Percentiles rank a stretch among this genome's conserved stretches.
These are phyloP conservation scores for Tricholoma furcatifolium DNA, from an alignment of 768 basidiomycete genomes.

Conservation along the genomic window DNA sequence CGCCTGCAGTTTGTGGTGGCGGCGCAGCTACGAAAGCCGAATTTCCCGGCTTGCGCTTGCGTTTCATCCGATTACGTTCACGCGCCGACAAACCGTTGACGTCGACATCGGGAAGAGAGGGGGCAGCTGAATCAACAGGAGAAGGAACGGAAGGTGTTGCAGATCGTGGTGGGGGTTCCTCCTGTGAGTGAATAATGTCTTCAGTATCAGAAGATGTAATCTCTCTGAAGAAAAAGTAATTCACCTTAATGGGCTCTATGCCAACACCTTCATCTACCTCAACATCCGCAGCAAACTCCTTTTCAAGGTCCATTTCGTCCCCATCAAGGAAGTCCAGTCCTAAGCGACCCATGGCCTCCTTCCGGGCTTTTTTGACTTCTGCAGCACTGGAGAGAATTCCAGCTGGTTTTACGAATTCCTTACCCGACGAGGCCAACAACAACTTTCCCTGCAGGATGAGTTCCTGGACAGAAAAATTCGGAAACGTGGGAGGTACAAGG, in stretches of 20 bases:
- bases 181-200: constrained; percentile 31
- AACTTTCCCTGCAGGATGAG: constrained; percentile 75
- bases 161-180: constrained; percentile 41
- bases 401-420: constrained; percentile 79
- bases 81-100: constrained; percentile 74
- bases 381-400: constrained; percentile 70
- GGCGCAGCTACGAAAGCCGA: constrained; percentile 78
- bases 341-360: constrained; percentile 84
- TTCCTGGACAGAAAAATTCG: constrained; percentile 73
- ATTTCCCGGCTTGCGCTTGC: constrained; percentile 89
- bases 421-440: constrained; percentile 89
- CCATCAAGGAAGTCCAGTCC: constrained; percentile 86
- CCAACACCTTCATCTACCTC: constrained; percentile 41
- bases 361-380: constrained; percentile 85
- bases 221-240: constrained; percentile 27
- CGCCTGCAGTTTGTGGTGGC: constrained; percentile 54
- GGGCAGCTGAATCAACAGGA: constrained; percentile 44
- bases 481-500: constrained; percentile 54
- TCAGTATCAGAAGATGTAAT: constrained; percentile 40
- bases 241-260: constrained; percentile 35
- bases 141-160: constrained; percentile 50
- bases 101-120: constrained; percentile 45
- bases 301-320: constrained; percentile 84
- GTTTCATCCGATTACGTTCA: constrained; percentile 90
- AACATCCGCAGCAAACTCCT: constrained; percentile 67